Conservation (phyloP, 129 eudicot species). For the Centella asiatica region DNA sequence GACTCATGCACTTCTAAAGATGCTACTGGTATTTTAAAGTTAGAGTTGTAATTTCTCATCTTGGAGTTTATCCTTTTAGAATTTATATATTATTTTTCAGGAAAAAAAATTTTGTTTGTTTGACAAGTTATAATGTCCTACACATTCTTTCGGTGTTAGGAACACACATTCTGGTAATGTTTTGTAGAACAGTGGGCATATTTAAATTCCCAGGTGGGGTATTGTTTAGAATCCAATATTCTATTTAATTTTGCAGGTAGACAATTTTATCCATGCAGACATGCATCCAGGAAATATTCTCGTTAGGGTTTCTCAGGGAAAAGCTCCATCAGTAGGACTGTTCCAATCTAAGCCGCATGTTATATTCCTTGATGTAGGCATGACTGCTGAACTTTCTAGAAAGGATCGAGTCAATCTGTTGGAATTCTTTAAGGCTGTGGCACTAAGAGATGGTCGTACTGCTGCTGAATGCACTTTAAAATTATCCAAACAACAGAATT, state of each 20-base stretch:
- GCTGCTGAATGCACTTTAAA: slow-evolving; percentile 65
- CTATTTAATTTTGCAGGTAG: slow-evolving; percentile 49
- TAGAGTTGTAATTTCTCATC: no score
- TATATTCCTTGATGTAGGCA: slow-evolving; percentile 78
- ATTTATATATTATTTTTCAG: no score
- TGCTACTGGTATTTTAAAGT: slow-evolving; percentile 54
- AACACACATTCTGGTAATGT: no score
- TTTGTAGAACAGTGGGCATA: no score
- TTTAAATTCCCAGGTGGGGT: no score
- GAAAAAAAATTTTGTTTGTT: no score
- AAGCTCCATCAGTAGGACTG: slow-evolving; percentile 29
- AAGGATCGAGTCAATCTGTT: slow-evolving; percentile 57
- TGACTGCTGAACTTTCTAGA: slow-evolving; percentile 87
- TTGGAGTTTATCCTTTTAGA: no score
- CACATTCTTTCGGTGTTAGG: no score
- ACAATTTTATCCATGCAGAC: slow-evolving; percentile 91
- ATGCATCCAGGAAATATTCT: slow-evolving; percentile 98
- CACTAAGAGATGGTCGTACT: slow-evolving; percentile 76
- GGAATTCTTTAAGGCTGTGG: slow-evolving; percentile 83
- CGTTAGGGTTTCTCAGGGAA: slow-evolving; percentile 45
- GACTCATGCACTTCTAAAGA: slow-evolving; percentile 80
- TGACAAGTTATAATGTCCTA: no score
- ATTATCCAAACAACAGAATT: slow-evolving; percentile 63
- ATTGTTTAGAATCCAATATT: not conserved
- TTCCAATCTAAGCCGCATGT: slow-evolving; percentile 77